Evolutionary conservation across 208 protist species (phyloP), one percentile per base, ranked within the genome.

Genomic region (Entamoeba dispar): DNA sequence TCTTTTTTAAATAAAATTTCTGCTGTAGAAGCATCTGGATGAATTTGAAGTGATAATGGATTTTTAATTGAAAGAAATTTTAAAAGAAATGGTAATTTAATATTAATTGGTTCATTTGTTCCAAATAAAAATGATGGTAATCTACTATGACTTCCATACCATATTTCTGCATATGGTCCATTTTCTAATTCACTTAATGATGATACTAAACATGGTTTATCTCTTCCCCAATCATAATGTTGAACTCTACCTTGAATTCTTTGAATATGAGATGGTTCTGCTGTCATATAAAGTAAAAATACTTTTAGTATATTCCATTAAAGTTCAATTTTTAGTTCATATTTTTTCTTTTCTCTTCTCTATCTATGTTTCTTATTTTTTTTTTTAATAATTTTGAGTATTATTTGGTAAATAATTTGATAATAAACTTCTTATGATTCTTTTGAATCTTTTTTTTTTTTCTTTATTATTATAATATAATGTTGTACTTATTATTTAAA

Each of bases 11-110:
- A 93, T 51, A 94, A 77, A 73, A 57, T 47, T 50, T 27, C 3
- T 17, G 94, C 94, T 22, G 94, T 31, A 47, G 93, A 1, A 34
- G 17, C 3, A 49, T 93, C 38, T 31, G 94, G 94, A 51, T 94
- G 94, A 3, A 91, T 43, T 38, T 94, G 94, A 10, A 94, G 92
- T 49, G 94, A 94, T 10, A 94, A 43, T 6, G 94, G 57, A 38
- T 92, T 49, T 3, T 77, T 22, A 31, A 94, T 91, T 49, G 93
- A 93, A 27, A 94, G 92, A 69, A 94, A 55, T 61, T 94, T 94
- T 2, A 94, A 91, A 22, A 94, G 69, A 91, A 94, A 94, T 52
- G 61, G 34, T 10, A 92, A 1, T 22, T 51, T 34, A 34, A 19
- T 12, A 10, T 31, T 1, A 27, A 31, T 52, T 31, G 27, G 34